Conservation (phyloP, 345 rosid genomes). For the Barbarea vulgaris region DNA sequence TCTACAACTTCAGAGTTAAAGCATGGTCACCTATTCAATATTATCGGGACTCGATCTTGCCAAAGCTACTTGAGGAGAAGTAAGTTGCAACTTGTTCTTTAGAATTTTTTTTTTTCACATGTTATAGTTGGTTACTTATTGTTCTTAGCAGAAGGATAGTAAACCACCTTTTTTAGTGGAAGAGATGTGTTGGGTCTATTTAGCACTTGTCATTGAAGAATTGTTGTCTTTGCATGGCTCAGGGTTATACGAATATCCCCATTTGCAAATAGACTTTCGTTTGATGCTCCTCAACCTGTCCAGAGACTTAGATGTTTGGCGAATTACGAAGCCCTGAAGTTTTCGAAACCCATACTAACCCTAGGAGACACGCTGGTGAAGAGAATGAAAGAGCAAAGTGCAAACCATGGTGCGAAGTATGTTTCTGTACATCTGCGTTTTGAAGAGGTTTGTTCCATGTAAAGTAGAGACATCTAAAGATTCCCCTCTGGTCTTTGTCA, state of each 20-base stretch:
- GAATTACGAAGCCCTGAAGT: slow-evolving; percentile 85
- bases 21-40: slow-evolving; percentile 94
- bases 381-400: slow-evolving; percentile 94
- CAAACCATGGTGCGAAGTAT: slow-evolving; percentile 72
- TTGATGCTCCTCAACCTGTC: slow-evolving; percentile 91
- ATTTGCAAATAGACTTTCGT: slow-evolving; percentile 95
- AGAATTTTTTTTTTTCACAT: slow-evolving; percentile 1
- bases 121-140: slow-evolving; percentile 5
- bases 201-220: slow-evolving; percentile 18
- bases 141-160: neutral
- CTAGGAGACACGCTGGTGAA: slow-evolving; percentile 85
- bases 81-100: slow-evolving; percentile 49
- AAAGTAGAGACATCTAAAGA: slow-evolving; percentile 25
- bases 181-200: slow-evolving; percentile 15
- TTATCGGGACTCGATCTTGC: slow-evolving; percentile 83
- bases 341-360: slow-evolving; percentile 71
- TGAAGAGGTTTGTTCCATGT: slow-evolving; percentile 80
- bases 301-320: slow-evolving; percentile 95
- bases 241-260: slow-evolving; percentile 98
- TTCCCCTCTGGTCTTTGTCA: slow-evolving; percentile 6
- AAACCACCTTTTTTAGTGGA: slow-evolving; percentile 3
- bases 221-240: slow-evolving; percentile 39
- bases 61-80: slow-evolving; percentile 93
- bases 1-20: slow-evolving; percentile 94
- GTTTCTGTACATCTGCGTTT: slow-evolving; percentile 98